These are phyloP conservation scores for Myxozyma sirexii DNA, from an alignment of 805 yeast genomes.

Conservation along the genomic window DNA sequence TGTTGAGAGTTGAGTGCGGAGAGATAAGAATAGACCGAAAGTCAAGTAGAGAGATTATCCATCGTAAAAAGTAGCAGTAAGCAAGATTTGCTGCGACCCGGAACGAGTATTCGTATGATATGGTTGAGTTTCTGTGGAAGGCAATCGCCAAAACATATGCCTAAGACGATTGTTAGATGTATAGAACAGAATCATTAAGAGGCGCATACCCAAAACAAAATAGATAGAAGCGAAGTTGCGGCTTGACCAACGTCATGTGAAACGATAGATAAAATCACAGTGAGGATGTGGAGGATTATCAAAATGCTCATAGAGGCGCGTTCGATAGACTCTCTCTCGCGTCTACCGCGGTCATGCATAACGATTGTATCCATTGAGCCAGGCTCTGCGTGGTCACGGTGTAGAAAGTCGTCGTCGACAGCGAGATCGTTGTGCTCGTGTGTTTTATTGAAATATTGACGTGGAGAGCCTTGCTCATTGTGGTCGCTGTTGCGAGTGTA, in stretches of 20 bases:
- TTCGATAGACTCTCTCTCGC: slow-evolving; percentile 7
- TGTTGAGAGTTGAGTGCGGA: background rate
- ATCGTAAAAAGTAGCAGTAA: background rate
- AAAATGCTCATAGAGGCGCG: background rate
- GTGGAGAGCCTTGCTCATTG: too few relatives aligned
- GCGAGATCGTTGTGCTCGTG: slow-evolving; percentile 4
- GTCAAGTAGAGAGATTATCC: background rate
- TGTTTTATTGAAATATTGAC: too few relatives aligned
- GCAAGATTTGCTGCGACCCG: slow-evolving; percentile 8
- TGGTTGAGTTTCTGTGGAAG: background rate
- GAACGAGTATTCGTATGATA: slow-evolving; percentile 7
- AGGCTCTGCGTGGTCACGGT: background rate
- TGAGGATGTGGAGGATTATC: background rate
- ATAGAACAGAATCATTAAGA: background rate
- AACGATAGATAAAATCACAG: background rate
- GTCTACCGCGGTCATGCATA: background rate
- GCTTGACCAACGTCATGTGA: background rate
- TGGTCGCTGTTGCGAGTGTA: background rate
- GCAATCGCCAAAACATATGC: background rate
- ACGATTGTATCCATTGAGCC: slow-evolving; percentile 4
- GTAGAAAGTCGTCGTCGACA: slow-evolving; percentile 11
- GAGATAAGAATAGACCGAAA: slow-evolving; percentile 1
- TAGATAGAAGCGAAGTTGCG: background rate
- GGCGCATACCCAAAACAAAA: background rate
- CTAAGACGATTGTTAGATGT: background rate